Evolutionary conservation across 2,329 filamentous ascomycete genomes (phyloP).

Genomic region (Colletotrichum viniferum): DNA sequence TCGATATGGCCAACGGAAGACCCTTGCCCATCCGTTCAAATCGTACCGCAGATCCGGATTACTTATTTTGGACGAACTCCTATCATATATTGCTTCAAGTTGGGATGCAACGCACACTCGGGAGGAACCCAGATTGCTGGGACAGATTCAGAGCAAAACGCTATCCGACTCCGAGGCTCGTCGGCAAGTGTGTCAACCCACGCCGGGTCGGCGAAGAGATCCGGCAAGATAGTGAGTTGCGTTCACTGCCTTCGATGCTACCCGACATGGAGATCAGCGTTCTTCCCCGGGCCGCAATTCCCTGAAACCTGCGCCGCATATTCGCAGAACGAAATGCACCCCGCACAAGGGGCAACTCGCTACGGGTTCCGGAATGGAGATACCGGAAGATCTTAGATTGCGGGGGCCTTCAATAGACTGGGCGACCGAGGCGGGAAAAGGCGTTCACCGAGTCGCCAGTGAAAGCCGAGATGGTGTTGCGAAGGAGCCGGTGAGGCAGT

Average conservation of each 20-base stretch:
- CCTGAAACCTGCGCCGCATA: not conserved
- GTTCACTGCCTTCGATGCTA: not conserved
- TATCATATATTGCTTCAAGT: not conserved
- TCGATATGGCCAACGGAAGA: not conserved
- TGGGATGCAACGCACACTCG: not conserved
- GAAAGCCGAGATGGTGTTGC: not conserved
- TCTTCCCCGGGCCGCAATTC: not conserved
- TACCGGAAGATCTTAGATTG: constrained; percentile 3
- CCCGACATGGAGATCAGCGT: not conserved
- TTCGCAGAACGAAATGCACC: not conserved
- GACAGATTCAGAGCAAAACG: not conserved
- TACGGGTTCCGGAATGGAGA: not conserved
- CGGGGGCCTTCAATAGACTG: not conserved
- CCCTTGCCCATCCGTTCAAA: not conserved
- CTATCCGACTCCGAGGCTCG: not conserved
- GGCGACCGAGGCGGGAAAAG: not conserved
- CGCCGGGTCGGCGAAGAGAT: not conserved
- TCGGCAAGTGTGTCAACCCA: not conserved
- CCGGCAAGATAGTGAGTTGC: not conserved
- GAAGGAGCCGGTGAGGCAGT: not conserved
- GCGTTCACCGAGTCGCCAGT: not conserved
- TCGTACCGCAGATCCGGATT: not conserved
- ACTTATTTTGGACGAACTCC: not conserved
- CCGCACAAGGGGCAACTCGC: not conserved
- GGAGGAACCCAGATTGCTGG: not conserved